A percentile compares a stretch with the other conserved stretches of the same genome.
These are phyloP conservation scores for Penicillium thymicola DNA, from an alignment of 2,329 filamentous ascomycete species.

Conservation along the genomic window DNA sequence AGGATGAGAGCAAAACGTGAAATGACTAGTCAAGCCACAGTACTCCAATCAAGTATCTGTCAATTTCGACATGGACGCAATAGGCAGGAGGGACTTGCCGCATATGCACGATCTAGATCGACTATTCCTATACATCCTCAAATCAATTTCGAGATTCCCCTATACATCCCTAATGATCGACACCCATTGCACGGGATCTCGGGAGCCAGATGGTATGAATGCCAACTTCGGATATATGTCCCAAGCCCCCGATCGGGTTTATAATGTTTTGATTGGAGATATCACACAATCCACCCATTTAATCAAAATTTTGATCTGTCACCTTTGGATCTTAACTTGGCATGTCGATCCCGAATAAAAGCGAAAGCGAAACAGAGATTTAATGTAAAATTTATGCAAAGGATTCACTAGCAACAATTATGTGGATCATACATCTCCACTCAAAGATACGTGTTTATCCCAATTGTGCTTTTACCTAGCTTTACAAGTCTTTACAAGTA, in stretches of 20 bases:
- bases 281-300: not conserved
- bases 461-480: not conserved
- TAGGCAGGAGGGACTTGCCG: not conserved
- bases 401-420: not conserved
- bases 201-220: constrained; percentile 11
- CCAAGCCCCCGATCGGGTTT: not conserved
- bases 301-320: not conserved
- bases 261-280: not conserved
- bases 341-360: constrained; percentile 1
- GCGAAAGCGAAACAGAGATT: not conserved
- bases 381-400: not conserved
- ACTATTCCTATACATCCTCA: not conserved
- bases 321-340: not conserved
- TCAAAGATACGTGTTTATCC: not conserved
- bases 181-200: constrained; percentile 6
- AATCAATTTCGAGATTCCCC: not conserved
- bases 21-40: not conserved
- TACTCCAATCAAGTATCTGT: not conserved
- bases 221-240: not conserved
- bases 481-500: not conserved
- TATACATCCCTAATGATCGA: not conserved
- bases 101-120: not conserved
- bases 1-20: not conserved
- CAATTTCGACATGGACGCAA: not conserved
- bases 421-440: constrained; percentile 2